phyloP scores from a whole-genome alignment of 2,329 filamentous ascomycete genomes.

The Aspergillus sp. region DNA sequence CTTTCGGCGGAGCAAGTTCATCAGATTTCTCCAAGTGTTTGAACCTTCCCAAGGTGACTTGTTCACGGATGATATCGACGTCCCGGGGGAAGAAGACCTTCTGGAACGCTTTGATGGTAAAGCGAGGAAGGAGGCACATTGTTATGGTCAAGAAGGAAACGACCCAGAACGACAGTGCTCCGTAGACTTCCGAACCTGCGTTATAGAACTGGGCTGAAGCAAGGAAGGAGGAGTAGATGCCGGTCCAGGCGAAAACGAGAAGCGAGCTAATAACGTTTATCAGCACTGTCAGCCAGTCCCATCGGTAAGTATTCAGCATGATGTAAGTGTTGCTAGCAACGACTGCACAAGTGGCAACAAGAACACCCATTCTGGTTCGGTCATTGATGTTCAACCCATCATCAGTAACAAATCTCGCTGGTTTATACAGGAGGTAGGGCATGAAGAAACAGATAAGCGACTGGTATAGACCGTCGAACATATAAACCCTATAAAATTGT shows the following conservation, averaged over 20 bases:
- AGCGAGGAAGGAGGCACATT: slow-evolving; percentile 81
- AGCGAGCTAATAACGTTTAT: slow-evolving; percentile 78
- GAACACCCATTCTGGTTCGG: slow-evolving; percentile 77
- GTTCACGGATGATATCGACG: slow-evolving; percentile 92
- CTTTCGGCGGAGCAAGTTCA: slow-evolving; percentile 46
- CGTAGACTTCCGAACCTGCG: slow-evolving; percentile 73
- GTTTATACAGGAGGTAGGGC: slow-evolving; percentile 72
- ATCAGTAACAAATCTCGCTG: slow-evolving; percentile 64
- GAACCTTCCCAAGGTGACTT: slow-evolving; percentile 78
- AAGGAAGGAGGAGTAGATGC: slow-evolving; percentile 67
- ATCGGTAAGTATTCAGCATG: slow-evolving; percentile 91
- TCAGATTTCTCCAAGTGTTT: slow-evolving; percentile 62
- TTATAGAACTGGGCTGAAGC: slow-evolving; percentile 66
- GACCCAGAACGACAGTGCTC: slow-evolving; percentile 81
- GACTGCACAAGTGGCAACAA: slow-evolving; percentile 78
- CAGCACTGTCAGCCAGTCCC: slow-evolving; percentile 93
- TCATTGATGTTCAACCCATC: slow-evolving; percentile 74
- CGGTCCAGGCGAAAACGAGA: slow-evolving; percentile 94
- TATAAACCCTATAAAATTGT: slow-evolving; percentile 65
- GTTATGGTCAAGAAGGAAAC: slow-evolving; percentile 72
- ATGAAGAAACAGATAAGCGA: slow-evolving; percentile 92
- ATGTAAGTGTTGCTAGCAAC: slow-evolving; percentile 92
- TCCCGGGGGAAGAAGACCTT: slow-evolving; percentile 93
- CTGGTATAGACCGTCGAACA: slow-evolving; percentile 92
- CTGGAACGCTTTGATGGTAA: slow-evolving; percentile 79